Evolutionary conservation across 345 rosid species (phyloP), one percentile per base, ranked within the genome.

Genomic region (Melastoma malabathricum): DNA sequence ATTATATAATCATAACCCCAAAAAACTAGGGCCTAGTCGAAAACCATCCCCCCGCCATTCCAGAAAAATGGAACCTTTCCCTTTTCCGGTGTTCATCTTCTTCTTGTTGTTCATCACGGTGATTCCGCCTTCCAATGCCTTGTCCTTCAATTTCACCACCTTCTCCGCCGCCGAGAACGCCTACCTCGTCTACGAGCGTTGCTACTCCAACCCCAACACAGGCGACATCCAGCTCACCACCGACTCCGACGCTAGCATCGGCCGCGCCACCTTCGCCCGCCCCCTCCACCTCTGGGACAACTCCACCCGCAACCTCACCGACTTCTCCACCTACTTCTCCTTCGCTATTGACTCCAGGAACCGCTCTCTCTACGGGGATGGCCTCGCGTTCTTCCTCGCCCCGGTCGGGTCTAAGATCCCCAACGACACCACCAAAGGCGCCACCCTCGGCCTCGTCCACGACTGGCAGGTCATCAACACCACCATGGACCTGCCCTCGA

Each of bases 381-480:
- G 80, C 5, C 19, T 75, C n/a, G 63, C 57, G 0, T 78, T 78
- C 62, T 78, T 75, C 48, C 67, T 73, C 1, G 70, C 72, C 19
- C 72, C 75, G 0, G 70, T 51, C 0, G 74, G 66, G 22, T 74
- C 54, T 23, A 65, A 57, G 16, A 72, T 78, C 55, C 80, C 77
- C 1, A 65, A 67, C 3, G 69, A 78, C 47, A 72, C 78, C 12
- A 63, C 55, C 0, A 72, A 68, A 25, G 80, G 74, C 1, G 71
- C 69, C 4, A 27, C 31, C 41, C 41, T 78, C 13, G 77, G 83
- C 48, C 65, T 74, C 31, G 31, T 27, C 31, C 31, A 27, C 6
- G 31, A 27, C 6, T 27, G 31, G 31, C 31, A 27, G 0, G 72
- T 61, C 13, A 74, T 71, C 49, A 47, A 51, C 38, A 47, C 66